Evolutionary conservation across 2,329 filamentous ascomycete genomes (phyloP).

Genomic region (Beauveria brongniartii): DNA sequence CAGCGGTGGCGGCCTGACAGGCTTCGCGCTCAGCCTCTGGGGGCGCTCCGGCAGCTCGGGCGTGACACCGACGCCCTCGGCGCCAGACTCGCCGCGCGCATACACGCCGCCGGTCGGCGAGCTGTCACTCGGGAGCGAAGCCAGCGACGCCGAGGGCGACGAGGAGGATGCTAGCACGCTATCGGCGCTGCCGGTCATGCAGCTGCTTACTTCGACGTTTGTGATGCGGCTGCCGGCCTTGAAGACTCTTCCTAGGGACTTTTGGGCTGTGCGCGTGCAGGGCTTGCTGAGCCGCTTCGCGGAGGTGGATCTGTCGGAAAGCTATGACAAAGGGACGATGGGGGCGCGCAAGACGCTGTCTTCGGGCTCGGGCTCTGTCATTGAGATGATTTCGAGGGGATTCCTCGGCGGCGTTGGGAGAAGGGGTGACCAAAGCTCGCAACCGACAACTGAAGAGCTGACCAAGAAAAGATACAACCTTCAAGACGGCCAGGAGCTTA

Average conservation of each 20-base stretch:
- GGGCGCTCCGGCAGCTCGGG: slow-evolving; percentile 2
- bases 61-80: slow-evolving; percentile 2
- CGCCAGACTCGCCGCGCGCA: background rate
- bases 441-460: slow-evolving; percentile 11
- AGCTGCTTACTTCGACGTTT: slow-evolving; percentile 58
- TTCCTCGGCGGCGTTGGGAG: slow-evolving; percentile 47
- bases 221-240: slow-evolving; percentile 59
- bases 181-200: slow-evolving; percentile 57
- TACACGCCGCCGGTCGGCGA: background rate
- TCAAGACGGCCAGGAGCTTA: slow-evolving; percentile 50
- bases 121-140: background rate
- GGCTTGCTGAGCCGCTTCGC: slow-evolving; percentile 54
- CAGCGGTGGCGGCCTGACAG: slow-evolving; percentile 15
- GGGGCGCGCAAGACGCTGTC: slow-evolving; percentile 68
- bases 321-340: slow-evolving; percentile 70
- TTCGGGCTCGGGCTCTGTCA: slow-evolving; percentile 59
- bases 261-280: slow-evolving; percentile 57
- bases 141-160: slow-evolving; percentile 20
- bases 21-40: slow-evolving; percentile 9
- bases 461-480: slow-evolving; percentile 41
- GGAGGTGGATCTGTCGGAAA: slow-evolving; percentile 66
- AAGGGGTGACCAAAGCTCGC: slow-evolving; percentile 10
- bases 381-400: slow-evolving; percentile 62
- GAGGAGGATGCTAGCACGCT: slow-evolving; percentile 3
- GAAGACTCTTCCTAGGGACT: slow-evolving; percentile 51